Evolutionary conservation across 2,329 filamentous ascomycete species (phyloP).

Genomic region (Trichoderma hamatum): DNA sequence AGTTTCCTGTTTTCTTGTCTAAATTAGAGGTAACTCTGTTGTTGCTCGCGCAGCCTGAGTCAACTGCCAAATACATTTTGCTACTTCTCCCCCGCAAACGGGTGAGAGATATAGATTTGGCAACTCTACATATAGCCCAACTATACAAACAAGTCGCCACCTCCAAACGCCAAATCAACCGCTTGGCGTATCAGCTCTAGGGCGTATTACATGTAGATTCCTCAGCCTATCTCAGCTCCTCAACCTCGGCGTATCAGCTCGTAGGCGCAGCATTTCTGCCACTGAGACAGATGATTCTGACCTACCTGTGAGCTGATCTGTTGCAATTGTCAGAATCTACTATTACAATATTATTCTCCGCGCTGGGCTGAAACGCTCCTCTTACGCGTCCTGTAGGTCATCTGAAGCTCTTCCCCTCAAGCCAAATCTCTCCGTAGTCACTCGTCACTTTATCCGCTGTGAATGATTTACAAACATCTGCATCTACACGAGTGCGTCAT

Average conservation of each 20-base stretch:
- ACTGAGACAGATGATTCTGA: not conserved
- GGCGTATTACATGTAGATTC: not conserved
- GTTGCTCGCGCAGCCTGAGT: not conserved
- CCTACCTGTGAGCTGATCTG: not conserved
- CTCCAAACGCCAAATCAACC: not conserved
- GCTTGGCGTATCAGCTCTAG: not conserved
- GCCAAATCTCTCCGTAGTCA: not conserved
- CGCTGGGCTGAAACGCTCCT: not conserved
- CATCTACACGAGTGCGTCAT: slow-evolving; percentile 9
- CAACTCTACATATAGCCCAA: not conserved
- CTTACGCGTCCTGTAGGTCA: slow-evolving; percentile 9
- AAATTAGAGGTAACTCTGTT: not conserved
- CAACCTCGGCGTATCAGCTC: not conserved
- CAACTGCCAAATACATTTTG: not conserved
- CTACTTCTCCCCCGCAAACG: not conserved
- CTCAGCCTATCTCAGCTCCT: not conserved
- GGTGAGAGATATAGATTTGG: not conserved
- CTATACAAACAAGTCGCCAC: not conserved
- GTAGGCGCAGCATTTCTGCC: not conserved
- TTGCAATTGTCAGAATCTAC: not conserved
- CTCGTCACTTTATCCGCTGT: not conserved
- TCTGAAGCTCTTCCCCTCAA: not conserved
- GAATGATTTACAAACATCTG: not conserved
- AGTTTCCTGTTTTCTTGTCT: not conserved
- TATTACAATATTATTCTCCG: not conserved